Evolutionary conservation across 2,329 filamentous ascomycete species (phyloP), one percentile per base, ranked within the genome.

Genomic region (Venturia oleaginea): DNA sequence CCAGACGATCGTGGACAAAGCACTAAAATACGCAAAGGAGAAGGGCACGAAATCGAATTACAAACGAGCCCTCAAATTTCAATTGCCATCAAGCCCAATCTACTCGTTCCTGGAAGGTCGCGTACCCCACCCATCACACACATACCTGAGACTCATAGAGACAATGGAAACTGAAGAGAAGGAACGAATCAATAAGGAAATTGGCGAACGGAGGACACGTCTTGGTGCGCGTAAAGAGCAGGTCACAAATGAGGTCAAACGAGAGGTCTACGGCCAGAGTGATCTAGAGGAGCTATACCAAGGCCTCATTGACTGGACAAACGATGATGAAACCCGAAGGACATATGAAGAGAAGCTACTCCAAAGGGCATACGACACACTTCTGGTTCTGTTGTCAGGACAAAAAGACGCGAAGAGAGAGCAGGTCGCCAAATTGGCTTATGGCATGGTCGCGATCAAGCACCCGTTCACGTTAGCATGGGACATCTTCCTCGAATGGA

Each of bases 371-470:
- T 88, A 92, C 69, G 92, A 97, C 65, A 83, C 85, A 5, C 81
- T 99, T 0, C 75, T 88, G 10, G 86, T 90, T 34, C 80, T 91
- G 19, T 84, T 87, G 2, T 66, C 81, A 1, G 85, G 87, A 3
- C 79, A 86, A 65, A 97, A 97, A 75, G 72, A 77, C 0, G 76
- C 80, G 22, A 92, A 95, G 74, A 84, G 90, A 32, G 79, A 85
- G 42, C 86, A 89, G 67, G 88, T 96, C 0, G 77, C 89, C 70
- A 87, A 89, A 66, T 79, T 94, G 62, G 92, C 93, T 0, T 86
- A 87, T 67, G 94, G 93, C 67, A 96, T 99, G 90, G 93, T 99
- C 66, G 90, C 96, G 66, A 94, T 99, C 73, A 92, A 93, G 70
- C 92, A 97, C 70, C 90, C 91, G 0, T 96, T 88, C 76, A 85